These are phyloP conservation scores for Wallacemonas rigidus DNA, from an alignment of 208 protist species.

Conservation along the genomic window DNA sequence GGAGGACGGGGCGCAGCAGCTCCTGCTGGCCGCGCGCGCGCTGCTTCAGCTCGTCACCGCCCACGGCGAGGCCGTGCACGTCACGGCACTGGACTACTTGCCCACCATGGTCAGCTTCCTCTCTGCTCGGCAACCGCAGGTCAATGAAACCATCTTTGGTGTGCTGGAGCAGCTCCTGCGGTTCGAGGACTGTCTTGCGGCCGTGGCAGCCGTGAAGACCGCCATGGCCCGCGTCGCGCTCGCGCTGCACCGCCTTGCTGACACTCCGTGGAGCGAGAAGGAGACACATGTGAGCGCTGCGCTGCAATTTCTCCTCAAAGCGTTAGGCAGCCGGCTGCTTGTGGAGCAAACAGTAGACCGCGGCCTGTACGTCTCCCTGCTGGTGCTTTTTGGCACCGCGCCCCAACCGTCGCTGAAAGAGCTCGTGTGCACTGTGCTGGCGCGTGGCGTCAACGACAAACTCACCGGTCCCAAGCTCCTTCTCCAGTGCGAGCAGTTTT, in stretches of 20 bases:
- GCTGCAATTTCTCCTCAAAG: conserved; percentile 39
- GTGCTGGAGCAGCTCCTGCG: conserved; percentile 43
- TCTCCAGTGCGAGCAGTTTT: conserved; percentile 64
- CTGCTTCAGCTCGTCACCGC: conserved; percentile 44
- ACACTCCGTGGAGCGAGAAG: conserved; percentile 23
- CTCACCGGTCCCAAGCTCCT: conserved; percentile 86
- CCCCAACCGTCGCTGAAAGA: conserved; percentile 42
- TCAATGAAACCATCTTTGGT: conserved; percentile 25
- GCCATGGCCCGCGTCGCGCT: conserved; percentile 27
- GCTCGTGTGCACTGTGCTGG: conserved; percentile 51
- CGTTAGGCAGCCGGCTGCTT: conserved; percentile 46
- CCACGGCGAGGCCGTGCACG: conserved; percentile 19
- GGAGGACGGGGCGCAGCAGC: not conserved
- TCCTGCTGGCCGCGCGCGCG: conserved; percentile 25
- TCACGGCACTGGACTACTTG: conserved; percentile 18
- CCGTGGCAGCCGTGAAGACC: conserved; percentile 26
- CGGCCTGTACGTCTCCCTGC: conserved; percentile 75
- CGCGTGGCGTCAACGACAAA: conserved; percentile 77
- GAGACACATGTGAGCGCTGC: conserved; percentile 19
- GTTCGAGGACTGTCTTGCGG: conserved; percentile 29
- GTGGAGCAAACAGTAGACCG: conserved; percentile 75
- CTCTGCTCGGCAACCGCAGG: conserved; percentile 24
- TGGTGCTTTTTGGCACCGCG: conserved; percentile 63
- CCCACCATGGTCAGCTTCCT: conserved; percentile 36
- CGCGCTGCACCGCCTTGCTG: conserved; percentile 14